Percentiles rank a stretch among this genome's conserved stretches.
Conservation (phyloP, 129 eudicot species). For the Chrysanthemum makinoi region DNA sequence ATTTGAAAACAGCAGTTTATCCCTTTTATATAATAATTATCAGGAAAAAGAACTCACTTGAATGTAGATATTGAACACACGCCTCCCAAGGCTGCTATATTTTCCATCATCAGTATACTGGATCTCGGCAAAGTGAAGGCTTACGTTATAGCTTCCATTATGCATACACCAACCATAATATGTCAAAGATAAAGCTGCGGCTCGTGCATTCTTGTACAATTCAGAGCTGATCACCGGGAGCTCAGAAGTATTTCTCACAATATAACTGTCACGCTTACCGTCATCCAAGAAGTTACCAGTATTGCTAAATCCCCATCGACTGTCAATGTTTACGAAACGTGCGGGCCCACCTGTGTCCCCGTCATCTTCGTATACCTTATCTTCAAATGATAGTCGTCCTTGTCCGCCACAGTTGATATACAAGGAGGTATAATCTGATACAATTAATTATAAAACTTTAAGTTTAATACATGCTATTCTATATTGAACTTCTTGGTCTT, state of each 20-base stretch:
- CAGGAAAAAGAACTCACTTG: constrained; percentile 44
- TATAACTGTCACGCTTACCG: not conserved
- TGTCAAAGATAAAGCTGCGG: constrained; percentile 64
- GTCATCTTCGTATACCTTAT: constrained; percentile 46
- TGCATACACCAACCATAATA: constrained; percentile 62
- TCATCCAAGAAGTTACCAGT: constrained; percentile 70
- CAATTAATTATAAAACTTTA: not conserved
- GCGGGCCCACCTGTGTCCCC: constrained; percentile 16
- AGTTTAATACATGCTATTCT: too few relatives aligned
- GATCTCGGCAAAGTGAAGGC: constrained; percentile 86
- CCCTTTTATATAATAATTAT: not conserved
- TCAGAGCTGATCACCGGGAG: constrained; percentile 23
- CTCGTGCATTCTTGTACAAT: constrained; percentile 53
- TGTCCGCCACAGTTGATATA: constrained; percentile 80
- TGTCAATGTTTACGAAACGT: constrained; percentile 22
- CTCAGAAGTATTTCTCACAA: constrained; percentile 12
- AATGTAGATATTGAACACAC: constrained; percentile 72
- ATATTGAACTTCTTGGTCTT: too few relatives aligned
- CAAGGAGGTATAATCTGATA: constrained; percentile 43
- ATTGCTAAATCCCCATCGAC: constrained; percentile 74
- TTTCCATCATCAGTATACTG: constrained; percentile 42
- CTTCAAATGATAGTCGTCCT: constrained; percentile 12
- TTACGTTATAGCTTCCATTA: constrained; percentile 65
- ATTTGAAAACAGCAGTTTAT: not conserved
- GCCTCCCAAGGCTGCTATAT: constrained; percentile 69